Percentiles rank a stretch among this genome's conserved stretches.
Conservation (phyloP, 2,329 filamentous ascomycete genomes). For the Penicillium hesseltinei region DNA sequence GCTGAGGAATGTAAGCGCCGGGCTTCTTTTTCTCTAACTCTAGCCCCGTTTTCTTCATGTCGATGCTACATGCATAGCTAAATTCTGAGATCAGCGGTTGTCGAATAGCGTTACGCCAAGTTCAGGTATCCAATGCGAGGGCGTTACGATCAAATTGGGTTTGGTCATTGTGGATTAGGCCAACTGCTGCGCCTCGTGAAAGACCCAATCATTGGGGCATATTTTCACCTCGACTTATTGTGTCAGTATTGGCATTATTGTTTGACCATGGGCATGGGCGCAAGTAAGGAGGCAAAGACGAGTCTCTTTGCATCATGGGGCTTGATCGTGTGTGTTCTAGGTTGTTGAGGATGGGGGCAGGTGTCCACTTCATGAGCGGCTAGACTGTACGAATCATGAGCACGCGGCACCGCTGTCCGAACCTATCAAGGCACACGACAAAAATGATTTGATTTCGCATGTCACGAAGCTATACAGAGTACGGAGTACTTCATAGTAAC, state of each 20-base stretch:
- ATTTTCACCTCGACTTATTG: not conserved
- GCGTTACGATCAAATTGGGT: not conserved
- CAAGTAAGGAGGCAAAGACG: slow-evolving; percentile 2
- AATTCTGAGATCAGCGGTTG: not conserved
- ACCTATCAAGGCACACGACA: not conserved
- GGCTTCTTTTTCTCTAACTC: not conserved
- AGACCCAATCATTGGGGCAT: not conserved
- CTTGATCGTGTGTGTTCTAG: not conserved
- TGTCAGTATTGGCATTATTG: not conserved
- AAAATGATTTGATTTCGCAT: not conserved
- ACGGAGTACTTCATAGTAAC: not conserved
- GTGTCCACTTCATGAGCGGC: slow-evolving; percentile 2
- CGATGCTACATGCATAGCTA: not conserved
- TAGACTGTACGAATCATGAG: not conserved
- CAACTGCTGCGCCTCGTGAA: slow-evolving; percentile 1
- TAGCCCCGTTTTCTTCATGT: not conserved
- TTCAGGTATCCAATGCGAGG: slow-evolving; percentile 1
- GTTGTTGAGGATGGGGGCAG: not conserved
- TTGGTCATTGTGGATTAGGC: not conserved
- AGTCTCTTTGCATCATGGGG: not conserved
- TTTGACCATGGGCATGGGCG: not conserved
- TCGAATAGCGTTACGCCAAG: slow-evolving; percentile 1
- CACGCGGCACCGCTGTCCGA: not conserved
- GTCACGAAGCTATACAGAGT: not conserved
- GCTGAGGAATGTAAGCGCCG: slow-evolving; percentile 6